These are phyloP conservation scores for Phytophthora syringae DNA, from an alignment of 352 stramenopile genomes.

Conservation along the genomic window DNA sequence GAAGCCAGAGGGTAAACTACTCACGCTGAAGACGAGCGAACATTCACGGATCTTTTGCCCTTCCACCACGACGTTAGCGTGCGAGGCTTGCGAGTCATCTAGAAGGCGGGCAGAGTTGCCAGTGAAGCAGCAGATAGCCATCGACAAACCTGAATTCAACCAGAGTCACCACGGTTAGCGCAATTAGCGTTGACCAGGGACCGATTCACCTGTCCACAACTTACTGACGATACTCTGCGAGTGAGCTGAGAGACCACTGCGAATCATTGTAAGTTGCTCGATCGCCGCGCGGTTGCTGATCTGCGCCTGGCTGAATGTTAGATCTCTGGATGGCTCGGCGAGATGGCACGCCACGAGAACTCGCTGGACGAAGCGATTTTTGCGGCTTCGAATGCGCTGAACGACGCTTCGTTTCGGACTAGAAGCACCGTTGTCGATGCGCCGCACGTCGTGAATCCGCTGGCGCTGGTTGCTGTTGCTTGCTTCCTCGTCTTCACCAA, in stretches of 20 bases:
- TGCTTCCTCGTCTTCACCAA: conserved; percentile 20
- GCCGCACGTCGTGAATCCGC: conserved; percentile 30
- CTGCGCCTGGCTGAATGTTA: conserved; percentile 57
- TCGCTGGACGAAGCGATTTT: conserved; percentile 76
- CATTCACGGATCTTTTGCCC: conserved; percentile 29
- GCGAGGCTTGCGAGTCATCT: conserved; percentile 13
- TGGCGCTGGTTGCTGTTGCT: neutral
- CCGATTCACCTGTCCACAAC: conserved; percentile 1
- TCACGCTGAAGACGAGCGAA: conserved; percentile 34
- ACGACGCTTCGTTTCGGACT: conserved; percentile 21
- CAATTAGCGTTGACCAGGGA: neutral
- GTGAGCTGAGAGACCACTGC: conserved; percentile 49
- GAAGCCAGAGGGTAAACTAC: neutral
- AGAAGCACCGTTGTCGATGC: conserved; percentile 32
- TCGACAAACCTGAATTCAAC: conserved; percentile 34
- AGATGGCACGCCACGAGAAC: conserved; percentile 58
- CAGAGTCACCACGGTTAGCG: neutral
- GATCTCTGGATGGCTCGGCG: conserved; percentile 56
- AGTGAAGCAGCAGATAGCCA: conserved; percentile 36
- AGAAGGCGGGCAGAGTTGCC: conserved; percentile 27
- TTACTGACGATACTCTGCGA: conserved; percentile 60
- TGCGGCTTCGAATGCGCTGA: conserved; percentile 48
- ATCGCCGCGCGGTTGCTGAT: conserved; percentile 47
- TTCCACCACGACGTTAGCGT: conserved; percentile 14
- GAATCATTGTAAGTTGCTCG: conserved; percentile 49